These are phyloP conservation scores for Daldinia caldariorum DNA, from an alignment of 495 filamentous ascomycete genomes.

Conservation along the genomic window DNA sequence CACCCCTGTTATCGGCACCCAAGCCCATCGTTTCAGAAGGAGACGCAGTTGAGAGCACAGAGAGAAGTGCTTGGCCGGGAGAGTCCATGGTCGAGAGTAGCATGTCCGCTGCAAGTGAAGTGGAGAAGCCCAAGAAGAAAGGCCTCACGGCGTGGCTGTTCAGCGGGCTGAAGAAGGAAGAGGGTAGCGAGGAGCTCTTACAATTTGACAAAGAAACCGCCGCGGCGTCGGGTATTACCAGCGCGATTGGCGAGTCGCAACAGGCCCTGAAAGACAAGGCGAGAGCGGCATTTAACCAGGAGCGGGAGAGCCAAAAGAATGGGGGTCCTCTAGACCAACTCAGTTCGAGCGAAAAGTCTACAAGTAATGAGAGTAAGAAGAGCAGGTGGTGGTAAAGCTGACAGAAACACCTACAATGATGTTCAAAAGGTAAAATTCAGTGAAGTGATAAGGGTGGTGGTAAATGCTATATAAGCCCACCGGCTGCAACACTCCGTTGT, in stretches of 20 bases:
- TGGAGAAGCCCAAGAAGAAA: conserved; percentile 48
- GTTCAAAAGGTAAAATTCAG: not conserved
- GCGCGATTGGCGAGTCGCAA: conserved; percentile 20
- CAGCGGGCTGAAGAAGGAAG: conserved; percentile 66
- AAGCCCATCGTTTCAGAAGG: conserved; percentile 1
- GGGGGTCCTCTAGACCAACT: conserved; percentile 61
- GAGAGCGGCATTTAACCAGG: conserved; percentile 59
- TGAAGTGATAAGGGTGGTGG: not conserved
- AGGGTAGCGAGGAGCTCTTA: conserved; percentile 54
- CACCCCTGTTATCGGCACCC: conserved; percentile 47
- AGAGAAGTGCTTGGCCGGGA: conserved; percentile 38
- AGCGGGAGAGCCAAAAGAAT: conserved; percentile 59
- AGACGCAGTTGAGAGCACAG: conserved; percentile 4
- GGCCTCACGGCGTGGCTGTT: conserved; percentile 53
- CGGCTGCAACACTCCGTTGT: not conserved
- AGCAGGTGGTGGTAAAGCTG: conserved; percentile 45
- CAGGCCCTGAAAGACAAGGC: conserved; percentile 47
- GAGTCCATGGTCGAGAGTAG: conserved; percentile 34
- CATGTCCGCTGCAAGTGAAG: conserved; percentile 42
- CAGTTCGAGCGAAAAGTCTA: conserved; percentile 43
- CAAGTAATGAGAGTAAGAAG: conserved; percentile 35
- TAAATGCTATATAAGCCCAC: not conserved
- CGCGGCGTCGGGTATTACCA: conserved; percentile 7
- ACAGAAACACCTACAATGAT: not conserved
- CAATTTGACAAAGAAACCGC: conserved; percentile 39